phyloP scores from a whole-genome alignment of 768 basidiomycete species.

The Auricularia auricula-judae region DNA sequence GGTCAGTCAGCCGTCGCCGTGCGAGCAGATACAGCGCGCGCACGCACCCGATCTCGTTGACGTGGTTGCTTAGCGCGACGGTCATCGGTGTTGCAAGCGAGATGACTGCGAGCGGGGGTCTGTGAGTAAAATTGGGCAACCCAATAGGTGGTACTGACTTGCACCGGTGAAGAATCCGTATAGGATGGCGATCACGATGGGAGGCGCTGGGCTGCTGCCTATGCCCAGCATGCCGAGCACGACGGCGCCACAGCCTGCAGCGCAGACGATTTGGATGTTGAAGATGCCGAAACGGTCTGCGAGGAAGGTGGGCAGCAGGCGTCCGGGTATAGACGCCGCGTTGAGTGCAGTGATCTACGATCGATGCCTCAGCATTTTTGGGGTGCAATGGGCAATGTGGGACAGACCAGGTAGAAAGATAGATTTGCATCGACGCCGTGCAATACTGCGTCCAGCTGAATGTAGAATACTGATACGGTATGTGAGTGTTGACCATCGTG shows the following conservation, averaged over 20 bases:
- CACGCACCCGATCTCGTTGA: neutral
- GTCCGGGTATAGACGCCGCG: slow-evolving; percentile 25
- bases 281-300: slow-evolving; percentile 32
- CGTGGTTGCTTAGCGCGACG: neutral
- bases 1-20: neutral
- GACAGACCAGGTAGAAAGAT: slow-evolving; percentile 9
- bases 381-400: neutral
- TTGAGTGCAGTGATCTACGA: slow-evolving; percentile 28
- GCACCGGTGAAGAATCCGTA: slow-evolving; percentile 40
- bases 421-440: slow-evolving; percentile 6
- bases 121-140: neutral
- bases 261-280: slow-evolving; percentile 33
- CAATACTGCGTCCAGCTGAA: slow-evolving; percentile 8
- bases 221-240: slow-evolving; percentile 10
- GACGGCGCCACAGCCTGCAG: slow-evolving; percentile 21
- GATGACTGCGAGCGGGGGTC: neutral
- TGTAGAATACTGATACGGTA: slow-evolving; percentile 7
- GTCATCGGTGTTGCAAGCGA: neutral
- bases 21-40: neutral
- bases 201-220: neutral
- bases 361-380: neutral
- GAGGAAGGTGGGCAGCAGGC: slow-evolving; percentile 31
- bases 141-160: slow-evolving; percentile 16
- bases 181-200: slow-evolving; percentile 26
- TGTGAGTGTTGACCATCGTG: neutral